Evolutionary conservation across 148 eudicot species (phyloP), one percentile per base, ranked within the genome.

Genomic region (Fallopia convolvulus): DNA sequence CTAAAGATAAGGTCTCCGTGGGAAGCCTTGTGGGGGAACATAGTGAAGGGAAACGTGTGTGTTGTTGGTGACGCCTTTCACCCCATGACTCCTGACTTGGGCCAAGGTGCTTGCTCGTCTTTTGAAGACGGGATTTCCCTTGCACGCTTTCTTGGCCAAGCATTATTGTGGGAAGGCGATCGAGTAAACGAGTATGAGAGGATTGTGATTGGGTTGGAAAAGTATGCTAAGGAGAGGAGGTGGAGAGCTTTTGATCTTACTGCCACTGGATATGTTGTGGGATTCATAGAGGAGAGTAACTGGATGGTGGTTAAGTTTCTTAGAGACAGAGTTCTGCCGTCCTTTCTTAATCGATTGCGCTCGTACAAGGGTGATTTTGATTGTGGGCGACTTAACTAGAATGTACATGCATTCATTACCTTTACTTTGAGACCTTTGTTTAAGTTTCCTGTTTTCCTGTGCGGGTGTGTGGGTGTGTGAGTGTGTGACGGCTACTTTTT

Each of bases 231-330:
- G 41, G 83, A 87, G 65, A 81, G 90, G 73, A 83, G 50, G 63
- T 89, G 90, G 92, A 86, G 89, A 76, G 72, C 84, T 20, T 68
- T 80, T 71, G 76, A 74, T 15, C 85, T 84, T n/a, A 82, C 83
- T 17, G 56, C 78, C 46, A 76, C 86, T 2, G 78, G 84, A 40
- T 89, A 83, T 79, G 7, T 89, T 53, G 76, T 87, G 6, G 92
- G 92, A 0, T 68, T 5, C 4, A 58, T 85, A 10, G 87, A 85
- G 33, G 90, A 87, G 74, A 81, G 82, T n/a, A 60, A 77, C 49
- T 84, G 82, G 77, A 75, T 41, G 65, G 36, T 83, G 46, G 26
- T 75, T 74, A 74, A 32, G 7, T 86, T 88, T 71, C 56, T 84
- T 9, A 83, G 91, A 79, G 89, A 88, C 4, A 80, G 79, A 46